Evolutionary conservation across 371 early-diverging fungal genomes (phyloP).

Genomic region (Saksenaea oblongispora): DNA sequence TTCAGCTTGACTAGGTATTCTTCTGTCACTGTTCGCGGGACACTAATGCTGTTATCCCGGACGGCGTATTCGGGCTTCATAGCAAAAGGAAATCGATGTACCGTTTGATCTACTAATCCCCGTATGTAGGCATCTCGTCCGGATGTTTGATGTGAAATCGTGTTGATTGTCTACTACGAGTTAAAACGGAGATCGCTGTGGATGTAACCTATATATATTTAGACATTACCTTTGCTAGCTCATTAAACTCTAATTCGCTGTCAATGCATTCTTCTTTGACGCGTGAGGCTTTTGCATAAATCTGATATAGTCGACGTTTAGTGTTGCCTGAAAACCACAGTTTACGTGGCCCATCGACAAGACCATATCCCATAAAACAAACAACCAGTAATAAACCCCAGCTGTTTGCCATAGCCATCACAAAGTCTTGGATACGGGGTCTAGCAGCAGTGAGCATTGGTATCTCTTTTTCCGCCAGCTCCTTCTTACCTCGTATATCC

Average conservation of each 20-base stretch:
- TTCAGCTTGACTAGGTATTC: slow-evolving; percentile 57
- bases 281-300: slow-evolving; percentile 69
- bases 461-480: not conserved
- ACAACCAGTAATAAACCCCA: slow-evolving; percentile 90
- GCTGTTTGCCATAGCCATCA: slow-evolving; percentile 93
- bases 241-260: slow-evolving; percentile 71
- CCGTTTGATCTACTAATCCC: slow-evolving; percentile 57
- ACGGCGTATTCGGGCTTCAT: slow-evolving; percentile 30
- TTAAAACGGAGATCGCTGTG: not conserved
- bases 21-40: slow-evolving; percentile 55
- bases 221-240: slow-evolving; percentile 61
- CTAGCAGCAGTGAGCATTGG: slow-evolving; percentile 17
- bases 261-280: slow-evolving; percentile 79
- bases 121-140: slow-evolving; percentile 44
- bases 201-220: not conserved
- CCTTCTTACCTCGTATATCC: slow-evolving; percentile 37
- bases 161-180: slow-evolving; percentile 32
- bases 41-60: slow-evolving; percentile 24
- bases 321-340: slow-evolving; percentile 79
- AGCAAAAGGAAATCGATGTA: slow-evolving; percentile 50
- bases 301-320: slow-evolving; percentile 58
- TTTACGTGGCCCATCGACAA: slow-evolving; percentile 85
- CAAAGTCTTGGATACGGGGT: slow-evolving; percentile 62
- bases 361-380: slow-evolving; percentile 89
- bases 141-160: slow-evolving; percentile 25